Base-by-base conservation (phyloP, 139 green algal genomes). In the Chlamydomonas sp. region DNA sequence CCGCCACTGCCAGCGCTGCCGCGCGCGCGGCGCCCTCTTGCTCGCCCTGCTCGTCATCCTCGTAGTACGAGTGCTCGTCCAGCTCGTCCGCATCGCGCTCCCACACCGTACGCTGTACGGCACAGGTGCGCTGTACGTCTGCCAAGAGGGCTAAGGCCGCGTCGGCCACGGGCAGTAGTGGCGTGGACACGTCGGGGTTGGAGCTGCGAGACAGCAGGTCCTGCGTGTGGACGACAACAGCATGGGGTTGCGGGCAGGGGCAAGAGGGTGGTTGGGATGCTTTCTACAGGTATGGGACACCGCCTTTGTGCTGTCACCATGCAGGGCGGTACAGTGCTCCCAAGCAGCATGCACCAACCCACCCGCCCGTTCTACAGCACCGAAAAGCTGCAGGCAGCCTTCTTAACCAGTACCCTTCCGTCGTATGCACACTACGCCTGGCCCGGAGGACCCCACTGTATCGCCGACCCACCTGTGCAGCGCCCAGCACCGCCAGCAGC, bases 131-230 rank as follows among this genome's bases (percentile, higher is more conserved):
- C 60, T 72, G 71, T 0, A 71, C 71, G 31, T 79, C 71, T 0
- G 18, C 82, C 82, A 86, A 57, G 71, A 71, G 79, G 8, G 9
- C 1, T n/a, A 86, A 71, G 4, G 5, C 63, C n/a, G 82, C 82
- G 71, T 86, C 82, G n/a, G 82, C 18, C 14, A 80, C 61, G 10
- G 71, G n/a, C n/a, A 86, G 71, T n/a, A 86, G 69, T 5, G 82
- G 71, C 1, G 82, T 86, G 60, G 82, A 86, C 8, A 86, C 82
- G 71, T 86, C 82, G 14, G 82, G 82, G 71, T 7, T 80, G 12
- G n/a, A 20, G 71, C 68, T 86, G 62, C 82, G 82, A 31, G 82
- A 9, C 60, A 86, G 82, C n/a, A 86, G 74, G 6, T 57, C 61
- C 71, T 86, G 82, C 3, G 72, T 12, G 8, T 57, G 58, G 58